phyloP scores from a whole-genome alignment of 176 grass and related monocot species.

The Zea luxurians region DNA sequence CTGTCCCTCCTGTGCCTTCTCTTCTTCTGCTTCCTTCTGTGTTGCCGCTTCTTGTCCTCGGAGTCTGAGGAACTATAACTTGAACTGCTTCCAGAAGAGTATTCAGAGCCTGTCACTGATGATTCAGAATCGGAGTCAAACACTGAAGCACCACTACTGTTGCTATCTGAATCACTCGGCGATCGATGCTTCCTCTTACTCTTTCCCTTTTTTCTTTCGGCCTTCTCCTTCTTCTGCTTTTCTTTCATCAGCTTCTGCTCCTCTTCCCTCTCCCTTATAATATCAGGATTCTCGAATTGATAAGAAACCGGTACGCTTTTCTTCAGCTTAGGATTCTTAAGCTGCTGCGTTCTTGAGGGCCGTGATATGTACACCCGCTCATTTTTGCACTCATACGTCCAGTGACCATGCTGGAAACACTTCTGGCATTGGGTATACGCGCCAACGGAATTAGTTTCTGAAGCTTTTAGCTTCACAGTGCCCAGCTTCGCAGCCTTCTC shows the following conservation, averaged over 20 bases:
- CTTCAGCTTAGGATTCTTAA: slow-evolving; percentile 79
- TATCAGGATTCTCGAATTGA: slow-evolving; percentile 64
- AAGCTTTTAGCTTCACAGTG: slow-evolving; percentile 55
- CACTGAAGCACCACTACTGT: slow-evolving; percentile 60
- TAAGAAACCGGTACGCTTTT: slow-evolving; percentile 53
- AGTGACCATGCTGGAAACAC: slow-evolving; percentile 76
- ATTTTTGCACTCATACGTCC: slow-evolving; percentile 86
- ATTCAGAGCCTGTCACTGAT: slow-evolving; percentile 45
- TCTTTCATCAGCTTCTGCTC: slow-evolving; percentile 45
- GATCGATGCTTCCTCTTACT: slow-evolving; percentile 65
- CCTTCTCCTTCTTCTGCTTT: slow-evolving; percentile 36
- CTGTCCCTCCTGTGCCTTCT: slow-evolving; percentile 48
- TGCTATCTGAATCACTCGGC: slow-evolving; percentile 49
- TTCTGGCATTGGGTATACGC: slow-evolving; percentile 65
- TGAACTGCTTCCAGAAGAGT: slow-evolving; percentile 70
- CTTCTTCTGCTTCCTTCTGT: slow-evolving; percentile 65
- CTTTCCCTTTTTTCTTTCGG: slow-evolving; percentile 45
- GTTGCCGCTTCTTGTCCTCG: slow-evolving; percentile 51
- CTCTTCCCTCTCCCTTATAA: slow-evolving; percentile 50
- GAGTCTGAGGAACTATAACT: slow-evolving; percentile 69
- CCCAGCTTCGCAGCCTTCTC: slow-evolving; percentile 68
- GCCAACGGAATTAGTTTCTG: slow-evolving; percentile 36
- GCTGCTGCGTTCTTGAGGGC: slow-evolving; percentile 57
- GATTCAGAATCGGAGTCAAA: slow-evolving; percentile 65
- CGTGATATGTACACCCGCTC: slow-evolving; percentile 68